These are phyloP conservation scores for Pezicula rhizophila DNA, from an alignment of 2,329 filamentous ascomycete genomes.

Conservation along the genomic window DNA sequence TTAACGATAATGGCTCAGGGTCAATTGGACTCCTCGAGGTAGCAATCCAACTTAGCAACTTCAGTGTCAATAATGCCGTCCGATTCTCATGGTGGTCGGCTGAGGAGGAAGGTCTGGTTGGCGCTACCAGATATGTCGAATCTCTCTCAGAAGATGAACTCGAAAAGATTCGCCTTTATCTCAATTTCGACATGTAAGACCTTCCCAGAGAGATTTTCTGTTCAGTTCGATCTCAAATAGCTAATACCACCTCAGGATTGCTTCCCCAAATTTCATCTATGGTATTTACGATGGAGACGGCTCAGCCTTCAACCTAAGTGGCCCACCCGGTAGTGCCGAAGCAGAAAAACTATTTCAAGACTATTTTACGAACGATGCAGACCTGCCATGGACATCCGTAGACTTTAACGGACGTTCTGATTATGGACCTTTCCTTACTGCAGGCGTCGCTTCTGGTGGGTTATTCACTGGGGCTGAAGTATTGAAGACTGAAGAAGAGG, in stretches of 20 bases:
- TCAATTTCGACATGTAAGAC: conserved; percentile 57
- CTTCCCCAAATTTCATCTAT: conserved; percentile 56
- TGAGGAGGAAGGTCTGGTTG: conserved; percentile 58
- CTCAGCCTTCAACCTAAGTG: conserved; percentile 62
- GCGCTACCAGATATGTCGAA: conserved; percentile 54
- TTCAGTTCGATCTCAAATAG: too few relatives aligned
- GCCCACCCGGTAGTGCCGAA: conserved; percentile 53
- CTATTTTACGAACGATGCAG: conserved; percentile 10
- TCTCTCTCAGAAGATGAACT: conserved; percentile 48
- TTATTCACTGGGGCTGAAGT: conserved; percentile 72
- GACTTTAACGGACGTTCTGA: conserved; percentile 72
- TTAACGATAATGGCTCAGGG: conserved; percentile 31
- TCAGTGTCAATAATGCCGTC: conserved; percentile 56
- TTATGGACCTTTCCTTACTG: conserved; percentile 68
- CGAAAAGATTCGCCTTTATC: conserved; percentile 54
- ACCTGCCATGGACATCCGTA: conserved; percentile 8
- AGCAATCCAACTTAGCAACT: conserved; percentile 49
- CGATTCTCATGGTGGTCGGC: conserved; percentile 63
- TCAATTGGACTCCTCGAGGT: conserved; percentile 49
- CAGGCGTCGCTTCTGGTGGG: conserved; percentile 66
- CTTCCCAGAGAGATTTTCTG: too few relatives aligned
- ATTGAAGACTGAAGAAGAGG: conserved; percentile 64
- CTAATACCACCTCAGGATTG: conserved; percentile 31
- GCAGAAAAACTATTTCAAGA: conserved; percentile 13
- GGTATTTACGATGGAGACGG: conserved; percentile 65